Base-by-base conservation (phyloP, 108 stramenopile genomes). In the Nitzschia palea region DNA sequence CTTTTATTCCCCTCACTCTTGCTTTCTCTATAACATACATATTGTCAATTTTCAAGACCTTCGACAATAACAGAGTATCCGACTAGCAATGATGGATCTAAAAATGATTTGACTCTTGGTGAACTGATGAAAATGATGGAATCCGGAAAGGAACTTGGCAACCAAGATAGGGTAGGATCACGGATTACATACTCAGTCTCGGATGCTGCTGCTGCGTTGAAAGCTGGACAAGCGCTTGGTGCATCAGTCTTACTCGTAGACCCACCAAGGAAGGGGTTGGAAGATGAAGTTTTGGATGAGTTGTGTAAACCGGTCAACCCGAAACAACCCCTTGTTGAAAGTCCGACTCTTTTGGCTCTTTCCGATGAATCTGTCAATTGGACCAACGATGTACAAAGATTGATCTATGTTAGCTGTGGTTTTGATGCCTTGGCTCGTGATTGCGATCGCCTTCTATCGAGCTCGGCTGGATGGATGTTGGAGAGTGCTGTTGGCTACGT, bases 391-490 rank as follows among this genome's bases (percentile, higher is more conserved):
- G 82, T 86, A 17, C 55, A 81, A 54, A 93, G 89, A n/a, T 53
- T 99, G 32, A 82, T 99, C 31, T 99, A 98, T 69, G 95, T 99
- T 15, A 95, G 95, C 59, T 98, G 98, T 73, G 97, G 97, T 14
- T 98, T 98, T 67, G 96, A 99, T 58, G 96, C 98, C 29, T 80
- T 99, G 55, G 95, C 91, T 28, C 81, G 96, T 33, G 98, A 99
- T 74, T 79, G 74, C 27, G 88, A 92, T 65, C 63, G 65, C 32
- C 67, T 98, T 26, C 40, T 94, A 58, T 62, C 62, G 20, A 85
- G 79, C 27, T 68, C 65, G 43, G 93, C 85, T 22, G 93, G 95
- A 32, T 97, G 95, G 94, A 79, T 72, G 53, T 44, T 97, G 27
- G 81, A 92, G 57, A 92, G 90, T 73, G 93, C 92, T 22, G 92